phyloP scores from a whole-genome alignment of 2,329 filamentous ascomycete species.

The Colletotrichum shisoi region DNA sequence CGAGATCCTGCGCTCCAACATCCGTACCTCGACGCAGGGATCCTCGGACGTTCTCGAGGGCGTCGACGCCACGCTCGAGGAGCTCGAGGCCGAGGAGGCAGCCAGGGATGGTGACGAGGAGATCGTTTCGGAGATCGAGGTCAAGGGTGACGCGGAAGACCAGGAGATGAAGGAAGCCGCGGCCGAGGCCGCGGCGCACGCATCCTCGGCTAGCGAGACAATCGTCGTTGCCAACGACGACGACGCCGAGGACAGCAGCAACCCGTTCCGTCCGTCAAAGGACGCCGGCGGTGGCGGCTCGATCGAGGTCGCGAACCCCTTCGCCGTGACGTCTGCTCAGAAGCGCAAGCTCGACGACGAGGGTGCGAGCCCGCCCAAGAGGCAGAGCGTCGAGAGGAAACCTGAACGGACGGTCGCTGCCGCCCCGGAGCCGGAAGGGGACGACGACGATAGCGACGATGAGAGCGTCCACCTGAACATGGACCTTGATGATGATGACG shows the following conservation, averaged over 20 bases:
- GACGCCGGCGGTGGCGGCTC: constrained; percentile 34
- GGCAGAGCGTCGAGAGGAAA: constrained; percentile 37
- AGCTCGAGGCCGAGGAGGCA: constrained; percentile 48
- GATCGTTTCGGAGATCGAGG: constrained; percentile 46
- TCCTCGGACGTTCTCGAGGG: constrained; percentile 25
- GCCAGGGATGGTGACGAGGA: constrained; percentile 59
- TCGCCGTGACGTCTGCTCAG: constrained; percentile 42
- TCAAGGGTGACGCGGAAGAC: constrained; percentile 49
- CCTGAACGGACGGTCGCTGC: constrained; percentile 12
- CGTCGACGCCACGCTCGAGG: constrained; percentile 40
- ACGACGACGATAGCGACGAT: constrained; percentile 60
- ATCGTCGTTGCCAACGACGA: constrained; percentile 26
- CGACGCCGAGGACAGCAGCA: constrained; percentile 37
- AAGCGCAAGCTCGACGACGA: constrained; percentile 54
- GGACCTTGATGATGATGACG: constrained; percentile 63
- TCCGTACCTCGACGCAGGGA: constrained; percentile 53
- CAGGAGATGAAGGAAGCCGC: constrained; percentile 45
- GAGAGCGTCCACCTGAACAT: constrained; percentile 67
- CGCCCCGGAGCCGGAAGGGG: constrained; percentile 44
- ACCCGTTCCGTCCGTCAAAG: constrained; percentile 49
- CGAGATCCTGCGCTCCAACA: constrained; percentile 72
- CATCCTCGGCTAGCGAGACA: constrained; percentile 9
- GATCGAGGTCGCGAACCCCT: constrained; percentile 36
- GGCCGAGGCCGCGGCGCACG: not conserved
- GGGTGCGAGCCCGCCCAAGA: constrained; percentile 43